Evolutionary conservation across 345 rosid species (phyloP).

Genomic region (Odontarrhena argentea): DNA sequence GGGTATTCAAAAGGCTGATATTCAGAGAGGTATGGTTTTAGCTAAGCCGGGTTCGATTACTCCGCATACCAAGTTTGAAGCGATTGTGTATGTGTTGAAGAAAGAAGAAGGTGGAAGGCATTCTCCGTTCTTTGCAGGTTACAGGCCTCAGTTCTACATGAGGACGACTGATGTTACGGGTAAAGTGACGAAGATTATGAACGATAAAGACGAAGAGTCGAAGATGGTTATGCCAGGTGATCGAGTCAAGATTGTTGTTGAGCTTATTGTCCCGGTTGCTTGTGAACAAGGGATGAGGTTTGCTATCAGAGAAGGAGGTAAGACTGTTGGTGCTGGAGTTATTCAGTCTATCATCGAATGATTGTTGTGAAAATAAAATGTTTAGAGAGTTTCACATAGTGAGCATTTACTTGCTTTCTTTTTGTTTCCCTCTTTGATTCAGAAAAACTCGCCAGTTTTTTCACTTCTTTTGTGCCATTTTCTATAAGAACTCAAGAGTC

Average conservation of each 20-base stretch:
- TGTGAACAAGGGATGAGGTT: slow-evolving; percentile 96
- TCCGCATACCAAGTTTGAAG: slow-evolving; percentile 73
- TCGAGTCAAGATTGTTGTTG: slow-evolving; percentile 86
- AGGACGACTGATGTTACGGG: slow-evolving; percentile 97
- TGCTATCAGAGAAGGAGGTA: slow-evolving; percentile 97
- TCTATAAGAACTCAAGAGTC: slow-evolving; percentile 34
- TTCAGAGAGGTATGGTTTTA: slow-evolving; percentile 96
- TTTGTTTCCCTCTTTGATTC: slow-evolving; percentile 38
- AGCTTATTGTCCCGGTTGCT: slow-evolving; percentile 89
- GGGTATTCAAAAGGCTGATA: slow-evolving; percentile 83
- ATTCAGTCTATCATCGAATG: slow-evolving; percentile 78
- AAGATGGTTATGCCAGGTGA: slow-evolving; percentile 99
- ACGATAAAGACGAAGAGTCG: slow-evolving; percentile 88
- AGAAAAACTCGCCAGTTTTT: slow-evolving; percentile 11
- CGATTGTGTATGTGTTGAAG: slow-evolving; percentile 89
- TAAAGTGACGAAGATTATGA: slow-evolving; percentile 72
- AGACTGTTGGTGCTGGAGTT: slow-evolving; percentile 95
- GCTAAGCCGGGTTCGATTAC: slow-evolving; percentile 83
- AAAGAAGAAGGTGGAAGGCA: slow-evolving; percentile 98
- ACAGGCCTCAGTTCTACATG: slow-evolving; percentile 94
- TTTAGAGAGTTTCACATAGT: slow-evolving; percentile 31
- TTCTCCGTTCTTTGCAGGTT: slow-evolving; percentile 85
- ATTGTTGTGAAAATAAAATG: not conserved
- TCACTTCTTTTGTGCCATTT: slow-evolving; percentile 15
- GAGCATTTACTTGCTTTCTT: slow-evolving; percentile 35